Conservation (phyloP, 192 early-diverging fungal genomes). For the Backusella sp. region DNA sequence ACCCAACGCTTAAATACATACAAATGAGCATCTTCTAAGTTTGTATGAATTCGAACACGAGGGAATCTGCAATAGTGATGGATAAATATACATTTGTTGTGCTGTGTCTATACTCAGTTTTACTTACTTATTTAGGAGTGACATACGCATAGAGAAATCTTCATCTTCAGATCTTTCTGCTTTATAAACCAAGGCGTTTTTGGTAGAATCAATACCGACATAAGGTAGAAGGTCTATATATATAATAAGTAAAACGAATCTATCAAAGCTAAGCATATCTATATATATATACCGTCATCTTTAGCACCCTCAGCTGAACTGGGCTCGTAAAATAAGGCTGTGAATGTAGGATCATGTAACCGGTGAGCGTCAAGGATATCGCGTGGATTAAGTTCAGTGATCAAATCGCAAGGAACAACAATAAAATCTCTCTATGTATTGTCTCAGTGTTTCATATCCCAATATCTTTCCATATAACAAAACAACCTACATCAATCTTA, state of each 20-base stretch:
- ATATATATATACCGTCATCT: conserved; percentile 38
- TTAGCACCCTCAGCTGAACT: conserved; percentile 69
- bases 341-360: conserved; percentile 73
- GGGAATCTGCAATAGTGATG: conserved; percentile 75
- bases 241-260: background rate
- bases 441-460: background rate
- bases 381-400: conserved; percentile 82
- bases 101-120: background rate
- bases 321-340: conserved; percentile 81
- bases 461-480: background rate
- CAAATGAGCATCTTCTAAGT: conserved; percentile 87
- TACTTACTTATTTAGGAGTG: conserved; percentile 44
- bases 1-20: conserved; percentile 96
- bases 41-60: conserved; percentile 70
- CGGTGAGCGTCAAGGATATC: conserved; percentile 85
- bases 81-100: background rate
- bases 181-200: conserved; percentile 45
- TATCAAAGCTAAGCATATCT: too few species aligned
- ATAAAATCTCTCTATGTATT: conserved; percentile 77
- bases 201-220: conserved; percentile 49
- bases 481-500: conserved; percentile 71
- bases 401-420: conserved; percentile 87
- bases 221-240: conserved; percentile 39
- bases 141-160: conserved; percentile 55
- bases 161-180: conserved; percentile 49